Base-by-base conservation (phyloP, 805 yeast genomes). In the Martiniozyma abietophila region DNA sequence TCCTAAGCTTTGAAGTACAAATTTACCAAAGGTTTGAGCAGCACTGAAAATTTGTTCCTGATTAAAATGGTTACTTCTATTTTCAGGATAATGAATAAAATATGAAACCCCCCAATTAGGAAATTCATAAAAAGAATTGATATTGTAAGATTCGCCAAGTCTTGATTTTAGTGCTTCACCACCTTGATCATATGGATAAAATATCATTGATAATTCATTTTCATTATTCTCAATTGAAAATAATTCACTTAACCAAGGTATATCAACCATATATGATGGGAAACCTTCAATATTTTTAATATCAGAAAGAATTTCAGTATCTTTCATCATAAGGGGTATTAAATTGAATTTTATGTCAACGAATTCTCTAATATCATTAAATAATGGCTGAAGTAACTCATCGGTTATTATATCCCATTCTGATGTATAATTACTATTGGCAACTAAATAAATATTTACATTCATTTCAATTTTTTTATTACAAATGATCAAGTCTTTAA, bases 31-130 rank as follows among this genome's bases (percentile, higher is more conserved):
- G n/a, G n/a, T n/a, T n/a, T n/a, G n/a, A n/a, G n/a, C n/a, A n/a
- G n/a, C n/a, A n/a, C n/a, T n/a, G n/a, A n/a, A n/a, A n/a, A n/a
- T n/a, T n/a, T n/a, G n/a, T n/a, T n/a, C n/a, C n/a, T n/a, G n/a
- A n/a, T n/a, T n/a, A n/a, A n/a, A n/a, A n/a, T n/a, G n/a, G n/a
- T n/a, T 9, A 44, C 16, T 11, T 2, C 16, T n/a, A 21, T 25
- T 10, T 14, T 27, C 19, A 18, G 35, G 38, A 7, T 34, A 11
- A 33, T 50, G 53, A 2, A 51, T 44, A 31, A 54, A 54, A 32
- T 54, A 56, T 7, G 54, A 31, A 1, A 43, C 34, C 3, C 59
- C 59, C 54, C 53, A 50, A 9, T 38, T 17, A 3, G 29, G 36
- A 8, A 56, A 42, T 14, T 29, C 26, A 8, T 47, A 19, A n/a